Conservation (phyloP, 2,329 filamentous ascomycete genomes). For the Cercospora brassicicola region DNA sequence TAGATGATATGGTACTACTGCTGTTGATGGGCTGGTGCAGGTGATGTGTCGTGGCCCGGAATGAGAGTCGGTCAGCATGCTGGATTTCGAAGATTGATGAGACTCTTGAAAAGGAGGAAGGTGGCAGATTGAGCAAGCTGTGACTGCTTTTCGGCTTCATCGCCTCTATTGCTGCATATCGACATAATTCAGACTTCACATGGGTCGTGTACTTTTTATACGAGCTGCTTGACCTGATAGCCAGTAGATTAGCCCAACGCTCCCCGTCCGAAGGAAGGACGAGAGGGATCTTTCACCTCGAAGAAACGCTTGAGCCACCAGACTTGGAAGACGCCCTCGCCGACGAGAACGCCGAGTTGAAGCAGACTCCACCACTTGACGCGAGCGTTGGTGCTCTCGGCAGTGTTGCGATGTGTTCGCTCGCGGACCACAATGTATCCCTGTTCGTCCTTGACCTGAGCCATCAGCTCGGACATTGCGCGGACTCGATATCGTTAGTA, state of each 20-base stretch:
- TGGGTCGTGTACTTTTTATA: conserved; percentile 28
- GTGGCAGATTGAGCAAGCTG: not conserved
- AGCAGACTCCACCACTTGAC: conserved; percentile 99
- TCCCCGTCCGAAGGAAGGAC: conserved; percentile 34
- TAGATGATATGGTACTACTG: too few relatives aligned
- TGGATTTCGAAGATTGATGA: not conserved
- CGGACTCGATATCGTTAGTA: conserved; percentile 60
- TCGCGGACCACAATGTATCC: conserved; percentile 94
- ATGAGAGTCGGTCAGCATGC: not conserved
- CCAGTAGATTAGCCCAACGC: conserved; percentile 33
- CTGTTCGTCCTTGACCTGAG: conserved; percentile 96
- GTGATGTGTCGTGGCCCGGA: too few relatives aligned
- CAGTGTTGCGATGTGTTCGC: conserved; percentile 94
- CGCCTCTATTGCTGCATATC: conserved; percentile 18
- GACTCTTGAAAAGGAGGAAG: not conserved
- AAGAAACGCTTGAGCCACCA: conserved; percentile 97
- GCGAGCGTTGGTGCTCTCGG: conserved; percentile 93
- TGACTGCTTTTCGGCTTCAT: conserved; percentile 7
- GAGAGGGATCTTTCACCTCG: conserved; percentile 36
- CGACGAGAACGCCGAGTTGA: conserved; percentile 83
- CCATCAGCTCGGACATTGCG: conserved; percentile 77
- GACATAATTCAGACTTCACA: conserved; percentile 12
- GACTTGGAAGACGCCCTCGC: conserved; percentile 95
- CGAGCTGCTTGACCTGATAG: conserved; percentile 43
- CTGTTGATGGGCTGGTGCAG: too few relatives aligned